Base-by-base conservation (phyloP, 1,139 yeast genomes). In the Petasospora fabianii region DNA sequence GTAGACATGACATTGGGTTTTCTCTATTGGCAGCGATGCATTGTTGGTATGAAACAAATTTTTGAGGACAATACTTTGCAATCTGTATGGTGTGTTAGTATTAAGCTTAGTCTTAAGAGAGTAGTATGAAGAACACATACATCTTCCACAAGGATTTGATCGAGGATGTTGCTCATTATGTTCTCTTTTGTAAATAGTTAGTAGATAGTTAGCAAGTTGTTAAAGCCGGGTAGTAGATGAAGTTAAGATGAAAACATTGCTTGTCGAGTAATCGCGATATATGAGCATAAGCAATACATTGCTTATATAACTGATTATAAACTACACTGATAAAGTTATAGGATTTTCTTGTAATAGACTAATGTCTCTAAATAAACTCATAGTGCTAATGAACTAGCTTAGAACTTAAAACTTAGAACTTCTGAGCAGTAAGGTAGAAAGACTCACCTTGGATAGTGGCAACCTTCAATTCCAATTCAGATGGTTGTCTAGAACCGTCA, bases 401-500 rank as follows among this genome's bases (percentile, higher is more conserved):
- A n/a, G n/a, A n/a, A n/a, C n/a, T n/a, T n/a, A n/a, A 20, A 20
- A 10, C 18, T 38, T 42, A 47, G 41, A 51, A 50, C 41, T 50
- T 52, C 39, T 39, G 35, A 24, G 36, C 39, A 21, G 54, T 46
- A 30, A 49, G 41, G 41, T 37, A 53, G 65, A 79, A 79, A 43
- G 68, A 60, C 48, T 67, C 62, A 64, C 86, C 87, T 65, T 80
- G 87, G 46, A 61, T 65, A 43, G 56, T 57, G 37, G 81, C 90
- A 51, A 84, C 56, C 51, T 75, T 73, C 58, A 75, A 66, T 68
- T 85, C 95, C 47, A 82, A 67, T 39, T 69, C 75, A 44, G 76
- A 55, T 42, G 92, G 85, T 59, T 69, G 71, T 73, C 95, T 79
- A 15, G 87, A 78, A 53, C 95, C 95, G 55, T 83, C 92, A 43